Percentiles rank a stretch among this genome's conserved stretches.
phyloP scores from a whole-genome alignment of 352 stramenopile species.

The Phytophthora gonapodyides region DNA sequence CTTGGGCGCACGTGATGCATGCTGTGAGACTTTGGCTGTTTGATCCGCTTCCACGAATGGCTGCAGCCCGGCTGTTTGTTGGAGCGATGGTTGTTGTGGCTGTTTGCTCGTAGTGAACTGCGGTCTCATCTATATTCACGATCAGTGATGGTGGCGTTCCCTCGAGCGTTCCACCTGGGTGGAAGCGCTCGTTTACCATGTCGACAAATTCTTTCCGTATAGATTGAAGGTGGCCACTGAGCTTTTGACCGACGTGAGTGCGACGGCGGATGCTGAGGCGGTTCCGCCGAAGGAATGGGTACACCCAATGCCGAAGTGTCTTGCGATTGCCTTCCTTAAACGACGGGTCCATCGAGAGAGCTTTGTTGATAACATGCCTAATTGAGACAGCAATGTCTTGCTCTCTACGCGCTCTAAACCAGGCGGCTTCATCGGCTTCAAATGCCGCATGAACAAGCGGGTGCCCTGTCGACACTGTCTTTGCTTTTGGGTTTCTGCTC shows the following conservation, averaged over 20 bases:
- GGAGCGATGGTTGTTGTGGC: conserved; percentile 3
- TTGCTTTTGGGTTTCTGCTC: no score
- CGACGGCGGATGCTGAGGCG: conserved; percentile 3
- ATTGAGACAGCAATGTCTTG: conserved; percentile 11
- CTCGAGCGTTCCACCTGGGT: not conserved
- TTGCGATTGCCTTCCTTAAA: not conserved
- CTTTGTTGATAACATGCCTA: conserved; percentile 3
- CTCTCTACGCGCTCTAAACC: not conserved
- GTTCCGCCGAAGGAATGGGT: conserved; percentile 4
- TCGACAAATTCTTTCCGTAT: conserved; percentile 8
- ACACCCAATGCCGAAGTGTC: conserved; percentile 9
- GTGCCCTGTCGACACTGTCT: no score
- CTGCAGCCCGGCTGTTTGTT: conserved; percentile 1
- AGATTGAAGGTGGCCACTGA: conserved; percentile 9
- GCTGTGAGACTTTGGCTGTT: conserved; percentile 8
- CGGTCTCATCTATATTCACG: conserved; percentile 12
- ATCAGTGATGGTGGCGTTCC: conserved; percentile 4
- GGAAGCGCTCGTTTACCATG: conserved; percentile 12
- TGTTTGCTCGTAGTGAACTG: conserved; percentile 3
- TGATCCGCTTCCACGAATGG: conserved; percentile 4
- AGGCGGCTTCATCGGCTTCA: not conserved
- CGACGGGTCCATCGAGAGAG: conserved; percentile 6
- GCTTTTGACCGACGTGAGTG: conserved; percentile 11
- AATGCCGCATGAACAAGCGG: not conserved
- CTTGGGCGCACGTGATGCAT: conserved; percentile 10